Evolutionary conservation across 192 early-diverging fungal species (phyloP).

Genomic region (Coemansia sp.): DNA sequence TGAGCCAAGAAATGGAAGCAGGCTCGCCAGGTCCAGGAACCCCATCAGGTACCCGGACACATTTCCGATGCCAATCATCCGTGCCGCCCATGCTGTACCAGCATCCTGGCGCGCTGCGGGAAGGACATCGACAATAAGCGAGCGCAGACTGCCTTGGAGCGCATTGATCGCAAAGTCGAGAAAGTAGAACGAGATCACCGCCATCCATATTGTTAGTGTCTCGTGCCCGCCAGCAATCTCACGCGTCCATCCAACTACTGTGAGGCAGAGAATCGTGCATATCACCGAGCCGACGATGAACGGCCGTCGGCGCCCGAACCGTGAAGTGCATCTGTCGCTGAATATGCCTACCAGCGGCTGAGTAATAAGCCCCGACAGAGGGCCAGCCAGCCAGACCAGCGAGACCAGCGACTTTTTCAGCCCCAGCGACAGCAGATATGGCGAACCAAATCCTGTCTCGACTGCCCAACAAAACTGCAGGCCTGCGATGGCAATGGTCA

Average conservation of each 20-base stretch:
- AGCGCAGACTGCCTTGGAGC: slow-evolving; percentile 78
- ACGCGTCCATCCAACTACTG: slow-evolving; percentile 70
- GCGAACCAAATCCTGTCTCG: slow-evolving; percentile 67
- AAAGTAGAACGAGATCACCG: slow-evolving; percentile 82
- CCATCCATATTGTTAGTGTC: slow-evolving; percentile 60
- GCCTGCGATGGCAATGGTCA: slow-evolving; percentile 51
- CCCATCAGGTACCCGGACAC: slow-evolving; percentile 85
- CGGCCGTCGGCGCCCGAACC: slow-evolving; percentile 78
- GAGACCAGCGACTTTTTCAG: slow-evolving; percentile 79
- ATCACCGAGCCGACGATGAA: slow-evolving; percentile 73
- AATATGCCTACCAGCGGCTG: slow-evolving; percentile 83
- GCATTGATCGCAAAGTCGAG: slow-evolving; percentile 93
- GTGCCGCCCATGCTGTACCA: slow-evolving; percentile 81
- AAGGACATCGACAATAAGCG: slow-evolving; percentile 81
- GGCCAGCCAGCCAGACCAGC: slow-evolving; percentile 93
- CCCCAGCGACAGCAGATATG: slow-evolving; percentile 80
- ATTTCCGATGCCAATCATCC: slow-evolving; percentile 83
- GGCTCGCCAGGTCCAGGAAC: slow-evolving; percentile 68
- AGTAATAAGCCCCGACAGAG: slow-evolving; percentile 75
- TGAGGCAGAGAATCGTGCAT: slow-evolving; percentile 65
- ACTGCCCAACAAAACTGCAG: slow-evolving; percentile 57
- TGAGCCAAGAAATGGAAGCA: slow-evolving; percentile 67
- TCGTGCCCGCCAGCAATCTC: slow-evolving; percentile 59
- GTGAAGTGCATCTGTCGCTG: slow-evolving; percentile 71
- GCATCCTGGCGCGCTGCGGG: slow-evolving; percentile 77